These are phyloP conservation scores for Glebionis coronaria DNA, from an alignment of 129 eudicot species.

Conservation along the genomic window DNA sequence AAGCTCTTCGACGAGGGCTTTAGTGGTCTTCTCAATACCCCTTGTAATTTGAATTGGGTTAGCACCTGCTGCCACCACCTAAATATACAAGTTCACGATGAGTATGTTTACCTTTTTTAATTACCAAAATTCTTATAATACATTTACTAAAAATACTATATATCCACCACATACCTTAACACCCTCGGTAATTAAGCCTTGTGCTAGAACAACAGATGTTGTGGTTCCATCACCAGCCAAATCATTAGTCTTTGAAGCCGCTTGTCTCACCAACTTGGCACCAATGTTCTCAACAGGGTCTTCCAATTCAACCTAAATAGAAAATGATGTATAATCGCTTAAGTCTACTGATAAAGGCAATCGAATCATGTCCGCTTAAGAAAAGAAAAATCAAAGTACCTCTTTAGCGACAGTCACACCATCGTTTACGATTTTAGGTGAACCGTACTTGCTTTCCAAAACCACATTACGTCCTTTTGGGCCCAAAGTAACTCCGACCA, in stretches of 20 bases:
- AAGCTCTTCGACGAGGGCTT: constrained; percentile 38
- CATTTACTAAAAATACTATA: neutral
- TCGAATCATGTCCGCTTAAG: neutral
- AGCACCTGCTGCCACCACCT: constrained; percentile 69
- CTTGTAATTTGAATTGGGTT: constrained; percentile 47
- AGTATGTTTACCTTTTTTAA: neutral
- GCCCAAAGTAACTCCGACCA: constrained; percentile 48
- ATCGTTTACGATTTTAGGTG: constrained; percentile 56
- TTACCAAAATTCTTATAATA: neutral
- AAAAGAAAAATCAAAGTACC: constrained; percentile 13
- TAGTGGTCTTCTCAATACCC: constrained; percentile 39
- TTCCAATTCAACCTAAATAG: constrained; percentile 55
- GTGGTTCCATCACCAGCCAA: constrained; percentile 88
- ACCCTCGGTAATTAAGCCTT: constrained; percentile 70
- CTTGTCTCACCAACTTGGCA: constrained; percentile 68
- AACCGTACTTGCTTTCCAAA: constrained; percentile 56
- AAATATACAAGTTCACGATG: neutral
- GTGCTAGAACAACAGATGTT: constrained; percentile 79
- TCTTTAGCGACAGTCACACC: constrained; percentile 61
- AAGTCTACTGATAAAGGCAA: neutral
- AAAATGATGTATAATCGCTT: neutral
- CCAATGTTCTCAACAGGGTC: constrained; percentile 79
- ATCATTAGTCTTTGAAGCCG: constrained; percentile 80
- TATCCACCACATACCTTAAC: constrained; percentile 51
- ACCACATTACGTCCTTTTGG: constrained; percentile 73